Base-by-base conservation (phyloP, 306 rosid genomes). In the Gastrolobium bilobum region DNA sequence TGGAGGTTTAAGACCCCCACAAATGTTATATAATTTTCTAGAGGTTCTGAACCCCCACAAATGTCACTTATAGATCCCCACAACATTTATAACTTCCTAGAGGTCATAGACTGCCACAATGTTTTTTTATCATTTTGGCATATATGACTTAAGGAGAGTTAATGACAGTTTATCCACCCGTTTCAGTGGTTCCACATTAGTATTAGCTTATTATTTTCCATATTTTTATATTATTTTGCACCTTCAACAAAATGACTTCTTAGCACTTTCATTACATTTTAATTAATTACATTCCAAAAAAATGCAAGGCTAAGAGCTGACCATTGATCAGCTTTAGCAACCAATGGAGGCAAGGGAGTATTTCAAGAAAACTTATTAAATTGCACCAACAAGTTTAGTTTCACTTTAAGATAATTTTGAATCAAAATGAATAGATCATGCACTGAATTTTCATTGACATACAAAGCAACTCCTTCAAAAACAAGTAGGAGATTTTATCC, bases 381-480 rank as follows among this genome's bases (percentile, higher is more conserved):
- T 71, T 57, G 43, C 3, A 47, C 38, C 37, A 52, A 74, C 9
- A 56, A 37, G 43, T 10, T 67, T 40, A 58, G 34, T 73, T 51
- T 79, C 42, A 11, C 29, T 66, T 44, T 29, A 11, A 30, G 54
- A 52, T 50, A 66, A 66, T 10, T 20, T 58, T 35, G 31, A 65
- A 52, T 53, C 30, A 78, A 39, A 58, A 26, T 62, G 8, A 26
- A 48, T 4, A 75, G 62, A 44, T 65, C 69, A 62, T 40, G 56
- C 66, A 75, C 58, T 57, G 37, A 78, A 62, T 57, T 78, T 59
- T 47, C 75, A 62, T 13, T 56, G 10, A 47, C 20, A 51, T 6
- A 56, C 40, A 51, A 79, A 82, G 69, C 48, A 82, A 58, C 39
- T 79, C 76, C 38, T 46, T 30, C 7, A n/a, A n/a, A 65, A 75